These are phyloP conservation scores for Rhynchosporium secalis DNA, from an alignment of 2,329 filamentous ascomycete species.

Conservation along the genomic window DNA sequence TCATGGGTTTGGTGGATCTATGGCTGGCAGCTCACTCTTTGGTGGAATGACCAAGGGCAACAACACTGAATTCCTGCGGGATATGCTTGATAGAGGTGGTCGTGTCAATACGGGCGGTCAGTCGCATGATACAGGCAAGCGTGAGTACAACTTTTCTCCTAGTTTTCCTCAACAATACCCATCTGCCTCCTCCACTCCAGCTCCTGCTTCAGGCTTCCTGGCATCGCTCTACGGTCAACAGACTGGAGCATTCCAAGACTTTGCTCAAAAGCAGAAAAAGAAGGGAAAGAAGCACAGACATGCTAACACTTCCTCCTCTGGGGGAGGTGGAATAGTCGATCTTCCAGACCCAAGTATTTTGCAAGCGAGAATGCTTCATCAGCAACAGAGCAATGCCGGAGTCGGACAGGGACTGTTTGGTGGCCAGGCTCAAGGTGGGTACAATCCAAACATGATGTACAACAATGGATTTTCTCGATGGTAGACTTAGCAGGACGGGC, in stretches of 20 bases:
- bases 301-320: constrained; percentile 99
- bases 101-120: constrained; percentile 64
- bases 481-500: constrained; percentile 47
- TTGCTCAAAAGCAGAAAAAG: constrained; percentile 97
- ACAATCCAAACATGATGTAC: constrained; percentile 86
- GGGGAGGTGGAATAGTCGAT: constrained; percentile 93
- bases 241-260: constrained; percentile 85
- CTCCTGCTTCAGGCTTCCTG: constrained; percentile 87
- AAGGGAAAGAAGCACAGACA: constrained; percentile 99
- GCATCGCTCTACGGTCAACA: constrained; percentile 88
- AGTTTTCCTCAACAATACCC: constrained; percentile 85
- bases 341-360: constrained; percentile 99
- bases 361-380: constrained; percentile 94
- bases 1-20: constrained; percentile 75
- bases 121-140: constrained; percentile 85
- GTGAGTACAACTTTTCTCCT: constrained; percentile 97
- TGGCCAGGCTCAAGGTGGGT: constrained; percentile 92
- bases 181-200: constrained; percentile 77
- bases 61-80: constrained; percentile 75
- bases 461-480: constrained; percentile 63
- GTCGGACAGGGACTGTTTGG: constrained; percentile 88
- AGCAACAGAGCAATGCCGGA: constrained; percentile 77
- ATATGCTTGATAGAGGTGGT: constrained; percentile 65
- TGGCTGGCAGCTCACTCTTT: constrained; percentile 58
- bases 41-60: constrained; percentile 69